Evolutionary conservation across 2,329 filamentous ascomycete genomes (phyloP), one percentile per base, ranked within the genome.

Genomic region (Exophiala calicioides): DNA sequence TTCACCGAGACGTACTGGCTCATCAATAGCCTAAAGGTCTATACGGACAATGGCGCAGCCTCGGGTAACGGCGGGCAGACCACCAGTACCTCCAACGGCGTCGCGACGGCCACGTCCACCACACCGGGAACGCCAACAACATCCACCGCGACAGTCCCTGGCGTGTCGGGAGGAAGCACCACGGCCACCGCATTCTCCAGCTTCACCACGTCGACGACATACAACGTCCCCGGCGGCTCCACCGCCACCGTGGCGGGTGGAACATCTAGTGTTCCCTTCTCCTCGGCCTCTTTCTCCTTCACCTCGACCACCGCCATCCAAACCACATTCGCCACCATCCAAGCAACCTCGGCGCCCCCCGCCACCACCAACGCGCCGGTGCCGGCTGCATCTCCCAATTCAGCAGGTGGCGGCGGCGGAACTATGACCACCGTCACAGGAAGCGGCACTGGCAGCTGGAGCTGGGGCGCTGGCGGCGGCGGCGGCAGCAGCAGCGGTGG

Each of bases 1-100:
- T 95, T 93, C 65, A 61, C 68, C 19, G 77, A 90, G 16, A 80
- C 86, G 1, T 94, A 55, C 47, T 59, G 57, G 57, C 49, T 50
- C 34, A 55, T 59, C 51, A 58, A 59, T 46, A 51, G 52, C 21
- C 27, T 59, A 19, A 55, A 49, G 19, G 57, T 59, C 5, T 59
- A 53, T 44, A 44, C 31, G 24, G 39, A 47, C 2, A 52, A 56
- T 32, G 53, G 52, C 9, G 44, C n/a, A n/a, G n/a, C n/a, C n/a
- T n/a, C n/a, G n/a, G n/a, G n/a, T n/a, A n/a, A n/a, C n/a, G n/a
- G n/a, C n/a, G n/a, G n/a, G n/a, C n/a, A n/a, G n/a, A n/a, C n/a
- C n/a, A n/a, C n/a, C n/a, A n/a, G n/a, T n/a, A n/a, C n/a, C n/a
- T n/a, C n/a, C n/a, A n/a, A n/a, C n/a, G n/a, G n/a, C n/a, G n/a